These are phyloP conservation scores for Agroathelia rolfsii DNA, from an alignment of 1,284 basidiomycete species.

Conservation along the genomic window DNA sequence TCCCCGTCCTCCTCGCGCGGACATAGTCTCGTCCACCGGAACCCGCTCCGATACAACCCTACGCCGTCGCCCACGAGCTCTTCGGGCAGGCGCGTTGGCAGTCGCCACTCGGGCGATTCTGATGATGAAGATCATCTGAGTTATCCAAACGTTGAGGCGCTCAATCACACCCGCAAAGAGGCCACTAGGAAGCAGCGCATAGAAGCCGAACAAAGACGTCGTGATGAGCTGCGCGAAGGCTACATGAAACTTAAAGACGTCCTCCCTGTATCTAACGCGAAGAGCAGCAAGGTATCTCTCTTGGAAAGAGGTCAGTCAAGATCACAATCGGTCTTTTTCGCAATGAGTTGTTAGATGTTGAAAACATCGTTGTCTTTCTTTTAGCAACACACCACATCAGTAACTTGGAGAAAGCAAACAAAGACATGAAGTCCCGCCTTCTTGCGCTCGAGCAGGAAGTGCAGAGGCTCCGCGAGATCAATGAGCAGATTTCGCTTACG, in stretches of 20 bases:
- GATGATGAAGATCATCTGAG: slow-evolving; percentile 74
- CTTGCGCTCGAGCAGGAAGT: slow-evolving; percentile 56
- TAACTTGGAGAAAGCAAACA: slow-evolving; percentile 57
- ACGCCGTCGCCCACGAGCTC: slow-evolving; percentile 70
- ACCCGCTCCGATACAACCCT: slow-evolving; percentile 58
- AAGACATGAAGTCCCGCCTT: slow-evolving; percentile 57
- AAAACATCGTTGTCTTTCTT: slow-evolving; percentile 9
- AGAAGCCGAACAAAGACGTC: slow-evolving; percentile 76
- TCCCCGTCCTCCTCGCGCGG: slow-evolving; percentile 66
- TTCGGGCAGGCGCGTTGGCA: slow-evolving; percentile 48
- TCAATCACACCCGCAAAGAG: slow-evolving; percentile 72
- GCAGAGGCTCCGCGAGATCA: slow-evolving; percentile 53
- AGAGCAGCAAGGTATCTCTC: slow-evolving; percentile 80
- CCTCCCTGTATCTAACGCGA: slow-evolving; percentile 77
- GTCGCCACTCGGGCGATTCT: slow-evolving; percentile 60
- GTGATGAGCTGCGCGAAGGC: slow-evolving; percentile 81
- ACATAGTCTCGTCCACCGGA: slow-evolving; percentile 63
- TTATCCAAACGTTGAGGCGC: slow-evolving; percentile 48
- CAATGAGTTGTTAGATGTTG: background rate
- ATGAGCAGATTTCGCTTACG: slow-evolving; percentile 70
- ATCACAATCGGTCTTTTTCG: slow-evolving; percentile 4
- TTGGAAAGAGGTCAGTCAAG: slow-evolving; percentile 66
- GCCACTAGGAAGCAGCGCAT: slow-evolving; percentile 74
- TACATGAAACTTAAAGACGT: slow-evolving; percentile 81
- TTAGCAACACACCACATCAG: slow-evolving; percentile 68